These are phyloP conservation scores for Penicillium sp. DNA, from an alignment of 2,329 filamentous ascomycete species.

Conservation along the genomic window DNA sequence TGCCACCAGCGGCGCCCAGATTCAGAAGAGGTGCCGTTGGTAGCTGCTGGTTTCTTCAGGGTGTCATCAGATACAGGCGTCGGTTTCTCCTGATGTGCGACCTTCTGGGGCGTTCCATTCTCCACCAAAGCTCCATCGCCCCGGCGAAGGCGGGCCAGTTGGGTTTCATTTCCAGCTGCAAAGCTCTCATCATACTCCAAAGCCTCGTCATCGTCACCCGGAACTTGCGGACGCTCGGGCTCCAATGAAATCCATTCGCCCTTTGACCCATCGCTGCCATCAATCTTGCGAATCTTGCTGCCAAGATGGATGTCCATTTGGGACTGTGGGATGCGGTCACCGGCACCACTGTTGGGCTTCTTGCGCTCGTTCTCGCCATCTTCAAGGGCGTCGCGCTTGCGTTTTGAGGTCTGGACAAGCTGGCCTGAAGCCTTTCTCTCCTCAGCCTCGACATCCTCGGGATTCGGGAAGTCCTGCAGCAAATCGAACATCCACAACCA, in stretches of 20 bases:
- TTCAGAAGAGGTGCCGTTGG: constrained; percentile 24
- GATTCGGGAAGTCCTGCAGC: constrained; percentile 57
- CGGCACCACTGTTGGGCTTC: constrained; percentile 51
- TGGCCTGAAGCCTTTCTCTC: constrained; percentile 20
- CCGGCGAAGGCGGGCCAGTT: constrained; percentile 31
- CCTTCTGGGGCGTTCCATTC: constrained; percentile 20
- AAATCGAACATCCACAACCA: constrained; percentile 94
- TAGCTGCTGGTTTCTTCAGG: constrained; percentile 22
- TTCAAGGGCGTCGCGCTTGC: constrained; percentile 39
- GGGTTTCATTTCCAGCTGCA: constrained; percentile 26
- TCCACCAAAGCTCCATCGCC: constrained; percentile 18
- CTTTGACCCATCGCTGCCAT: constrained; percentile 34
- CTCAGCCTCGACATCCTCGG: constrained; percentile 27
- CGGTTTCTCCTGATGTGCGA: constrained; percentile 11
- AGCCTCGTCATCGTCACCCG: constrained; percentile 30
- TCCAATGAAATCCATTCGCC: constrained; percentile 34
- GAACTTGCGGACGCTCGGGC: constrained; percentile 21
- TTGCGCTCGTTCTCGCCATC: constrained; percentile 40
- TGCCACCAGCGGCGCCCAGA: constrained; percentile 55
- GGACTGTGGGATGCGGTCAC: constrained; percentile 46
- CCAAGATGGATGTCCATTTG: constrained; percentile 43
- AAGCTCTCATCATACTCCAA: constrained; percentile 33
- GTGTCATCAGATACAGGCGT: constrained; percentile 18
- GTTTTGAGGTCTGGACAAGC: constrained; percentile 31
- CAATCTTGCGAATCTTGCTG: constrained; percentile 46